These are phyloP conservation scores for Acanthamoeba healyi DNA, from an alignment of 208 protist genomes.

Conservation along the genomic window DNA sequence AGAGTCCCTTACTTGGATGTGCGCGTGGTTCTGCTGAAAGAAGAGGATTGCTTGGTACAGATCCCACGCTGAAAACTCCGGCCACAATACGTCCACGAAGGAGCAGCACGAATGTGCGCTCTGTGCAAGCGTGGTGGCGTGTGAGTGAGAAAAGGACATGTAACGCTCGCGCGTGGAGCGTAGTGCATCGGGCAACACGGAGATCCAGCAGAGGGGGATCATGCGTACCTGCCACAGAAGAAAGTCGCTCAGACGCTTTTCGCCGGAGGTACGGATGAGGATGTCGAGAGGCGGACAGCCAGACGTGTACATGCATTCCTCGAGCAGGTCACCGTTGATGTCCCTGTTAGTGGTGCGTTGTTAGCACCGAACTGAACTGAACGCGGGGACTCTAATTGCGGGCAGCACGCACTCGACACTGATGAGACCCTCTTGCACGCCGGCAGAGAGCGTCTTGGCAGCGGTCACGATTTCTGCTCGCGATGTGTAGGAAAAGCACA, in stretches of 20 bases:
- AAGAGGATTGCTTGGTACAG: neutral
- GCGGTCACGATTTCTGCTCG: conserved; percentile 89
- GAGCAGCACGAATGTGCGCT: neutral
- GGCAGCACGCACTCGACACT: conserved; percentile 37
- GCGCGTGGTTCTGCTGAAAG: conserved; percentile 16
- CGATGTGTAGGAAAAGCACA: conserved; percentile 91
- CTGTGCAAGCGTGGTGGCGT: neutral
- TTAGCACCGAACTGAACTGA: neutral
- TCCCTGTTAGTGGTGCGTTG: conserved; percentile 63
- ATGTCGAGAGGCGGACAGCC: conserved; percentile 82
- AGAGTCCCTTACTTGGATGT: neutral
- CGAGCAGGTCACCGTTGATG: conserved; percentile 80
- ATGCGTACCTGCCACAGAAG: conserved; percentile 88
- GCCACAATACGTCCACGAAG: conserved; percentile 30
- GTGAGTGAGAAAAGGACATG: neutral
- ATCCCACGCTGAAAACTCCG: conserved; percentile 33
- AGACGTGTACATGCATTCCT: conserved; percentile 83
- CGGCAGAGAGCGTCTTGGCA: conserved; percentile 54
- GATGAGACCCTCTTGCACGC: conserved; percentile 71
- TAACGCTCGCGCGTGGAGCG: no score
- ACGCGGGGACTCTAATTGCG: neutral
- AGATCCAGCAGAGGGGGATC: no score
- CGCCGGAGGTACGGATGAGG: conserved; percentile 92
- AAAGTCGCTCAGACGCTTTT: conserved; percentile 90
- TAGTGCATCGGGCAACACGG: no score